These are phyloP conservation scores for Xylaria bambusicola DNA, from an alignment of 495 filamentous ascomycete species.

Conservation along the genomic window DNA sequence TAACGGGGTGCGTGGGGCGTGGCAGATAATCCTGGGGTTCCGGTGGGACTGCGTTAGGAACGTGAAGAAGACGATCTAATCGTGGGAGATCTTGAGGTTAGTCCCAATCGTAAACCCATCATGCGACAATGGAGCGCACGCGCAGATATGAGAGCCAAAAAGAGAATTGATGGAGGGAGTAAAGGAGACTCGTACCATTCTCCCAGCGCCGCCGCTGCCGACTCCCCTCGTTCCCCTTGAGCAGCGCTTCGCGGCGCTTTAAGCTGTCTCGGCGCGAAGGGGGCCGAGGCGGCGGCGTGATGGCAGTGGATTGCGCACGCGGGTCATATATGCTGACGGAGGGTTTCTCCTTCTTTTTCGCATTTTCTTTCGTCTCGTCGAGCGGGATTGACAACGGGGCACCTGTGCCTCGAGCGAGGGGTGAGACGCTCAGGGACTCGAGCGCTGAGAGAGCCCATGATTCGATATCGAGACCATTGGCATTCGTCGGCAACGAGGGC, in stretches of 20 bases:
- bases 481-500: slow-evolving; percentile 3
- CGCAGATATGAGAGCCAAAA: not conserved
- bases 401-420: slow-evolving; percentile 45
- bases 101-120: not conserved
- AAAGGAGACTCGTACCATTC: slow-evolving; percentile 64
- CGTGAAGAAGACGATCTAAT: slow-evolving; percentile 79
- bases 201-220: slow-evolving; percentile 89
- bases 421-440: slow-evolving; percentile 50
- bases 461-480: slow-evolving; percentile 44
- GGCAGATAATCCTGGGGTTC: slow-evolving; percentile 78
- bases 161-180: not conserved
- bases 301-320: slow-evolving; percentile 23
- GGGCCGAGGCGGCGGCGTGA: slow-evolving; percentile 38
- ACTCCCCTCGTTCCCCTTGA: slow-evolving; percentile 93
- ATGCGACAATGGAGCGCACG: not conserved
- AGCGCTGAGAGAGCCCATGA: slow-evolving; percentile 53
- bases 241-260: slow-evolving; percentile 65
- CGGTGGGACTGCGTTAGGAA: slow-evolving; percentile 84
- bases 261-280: slow-evolving; percentile 47
- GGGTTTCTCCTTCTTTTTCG: slow-evolving; percentile 18
- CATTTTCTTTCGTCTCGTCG: slow-evolving; percentile 27
- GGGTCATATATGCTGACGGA: slow-evolving; percentile 31
- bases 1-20: slow-evolving; percentile 73
- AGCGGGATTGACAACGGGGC: slow-evolving; percentile 51
- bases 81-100: slow-evolving; percentile 17